Evolutionary conservation across 2,329 filamentous ascomycete genomes (phyloP).

Genomic region (Colletotrichum sp.): DNA sequence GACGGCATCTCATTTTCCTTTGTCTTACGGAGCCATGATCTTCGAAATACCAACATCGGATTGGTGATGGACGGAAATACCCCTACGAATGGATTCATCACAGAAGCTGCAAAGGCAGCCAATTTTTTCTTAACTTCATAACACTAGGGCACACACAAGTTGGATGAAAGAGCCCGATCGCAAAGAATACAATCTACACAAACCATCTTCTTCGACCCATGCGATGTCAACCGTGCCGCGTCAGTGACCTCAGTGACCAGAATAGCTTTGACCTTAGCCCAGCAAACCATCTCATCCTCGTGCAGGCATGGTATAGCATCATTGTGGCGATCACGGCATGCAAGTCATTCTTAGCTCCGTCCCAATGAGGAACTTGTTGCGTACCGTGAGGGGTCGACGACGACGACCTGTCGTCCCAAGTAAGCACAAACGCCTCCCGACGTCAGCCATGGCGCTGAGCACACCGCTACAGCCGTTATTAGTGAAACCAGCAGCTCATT

Average conservation of each 20-base stretch:
- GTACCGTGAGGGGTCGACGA: background rate
- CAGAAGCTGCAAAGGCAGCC: background rate
- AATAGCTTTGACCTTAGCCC: background rate
- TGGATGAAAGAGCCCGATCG: background rate
- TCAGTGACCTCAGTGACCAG: background rate
- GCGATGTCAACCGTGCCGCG: background rate
- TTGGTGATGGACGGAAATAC: constrained; percentile 17
- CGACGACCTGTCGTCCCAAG: background rate
- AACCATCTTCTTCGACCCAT: background rate
- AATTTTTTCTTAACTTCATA: background rate
- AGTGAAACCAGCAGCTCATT: background rate
- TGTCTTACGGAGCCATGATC: background rate
- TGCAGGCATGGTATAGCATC: background rate
- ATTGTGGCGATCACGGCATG: background rate
- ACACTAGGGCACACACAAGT: background rate
- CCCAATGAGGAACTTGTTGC: background rate
- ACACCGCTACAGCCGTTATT: background rate
- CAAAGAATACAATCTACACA: background rate
- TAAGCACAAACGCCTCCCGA: background rate
- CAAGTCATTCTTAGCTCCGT: background rate
- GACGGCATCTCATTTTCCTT: background rate
- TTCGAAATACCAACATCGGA: background rate
- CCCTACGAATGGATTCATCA: background rate
- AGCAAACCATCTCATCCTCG: background rate
- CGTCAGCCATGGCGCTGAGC: background rate